Evolutionary conservation across 2,329 filamentous ascomycete genomes (phyloP).

Genomic region (Pseudogymnoascus pannorum): DNA sequence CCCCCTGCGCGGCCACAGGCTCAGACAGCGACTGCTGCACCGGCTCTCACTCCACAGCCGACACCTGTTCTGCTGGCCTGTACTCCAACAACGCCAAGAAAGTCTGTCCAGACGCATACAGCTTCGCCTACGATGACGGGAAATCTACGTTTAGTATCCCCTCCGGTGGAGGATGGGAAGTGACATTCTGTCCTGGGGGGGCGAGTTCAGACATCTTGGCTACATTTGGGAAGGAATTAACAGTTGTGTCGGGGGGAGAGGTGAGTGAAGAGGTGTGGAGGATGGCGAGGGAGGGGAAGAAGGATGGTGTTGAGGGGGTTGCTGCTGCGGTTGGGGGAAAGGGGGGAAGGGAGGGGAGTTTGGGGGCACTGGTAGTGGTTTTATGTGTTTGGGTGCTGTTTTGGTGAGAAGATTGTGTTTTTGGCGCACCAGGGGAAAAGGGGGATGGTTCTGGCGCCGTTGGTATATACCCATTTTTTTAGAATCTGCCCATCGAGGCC

Average conservation of each 20-base stretch:
- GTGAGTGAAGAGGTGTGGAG: constrained; percentile 29
- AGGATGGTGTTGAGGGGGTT: neutral
- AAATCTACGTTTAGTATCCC: constrained; percentile 56
- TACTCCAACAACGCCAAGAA: constrained; percentile 66
- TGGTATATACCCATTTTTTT: constrained; percentile 3
- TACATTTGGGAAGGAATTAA: constrained; percentile 42
- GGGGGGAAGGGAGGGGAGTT: neutral
- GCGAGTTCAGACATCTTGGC: constrained; percentile 52
- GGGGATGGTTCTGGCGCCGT: neutral
- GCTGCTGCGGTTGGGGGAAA: neutral
- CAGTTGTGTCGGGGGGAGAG: constrained; percentile 36
- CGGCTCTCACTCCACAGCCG: constrained; percentile 56
- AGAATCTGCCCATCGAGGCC: neutral
- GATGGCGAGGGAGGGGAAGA: neutral
- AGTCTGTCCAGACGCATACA: constrained; percentile 80
- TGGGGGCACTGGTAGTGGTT: constrained; percentile 5
- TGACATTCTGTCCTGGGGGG: constrained; percentile 66
- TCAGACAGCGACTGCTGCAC: constrained; percentile 67
- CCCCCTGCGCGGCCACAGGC: constrained; percentile 65
- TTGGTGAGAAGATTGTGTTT: neutral
- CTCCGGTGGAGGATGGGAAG: constrained; percentile 66
- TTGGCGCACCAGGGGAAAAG: neutral
- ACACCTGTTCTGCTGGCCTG: constrained; percentile 56
- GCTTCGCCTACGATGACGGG: constrained; percentile 59
- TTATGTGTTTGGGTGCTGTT: constrained; percentile 1